Percentiles rank a stretch among this genome's conserved stretches.
These are phyloP conservation scores for Paraconiothyrium brasiliense DNA, from an alignment of 2,329 filamentous ascomycete genomes.

Conservation along the genomic window DNA sequence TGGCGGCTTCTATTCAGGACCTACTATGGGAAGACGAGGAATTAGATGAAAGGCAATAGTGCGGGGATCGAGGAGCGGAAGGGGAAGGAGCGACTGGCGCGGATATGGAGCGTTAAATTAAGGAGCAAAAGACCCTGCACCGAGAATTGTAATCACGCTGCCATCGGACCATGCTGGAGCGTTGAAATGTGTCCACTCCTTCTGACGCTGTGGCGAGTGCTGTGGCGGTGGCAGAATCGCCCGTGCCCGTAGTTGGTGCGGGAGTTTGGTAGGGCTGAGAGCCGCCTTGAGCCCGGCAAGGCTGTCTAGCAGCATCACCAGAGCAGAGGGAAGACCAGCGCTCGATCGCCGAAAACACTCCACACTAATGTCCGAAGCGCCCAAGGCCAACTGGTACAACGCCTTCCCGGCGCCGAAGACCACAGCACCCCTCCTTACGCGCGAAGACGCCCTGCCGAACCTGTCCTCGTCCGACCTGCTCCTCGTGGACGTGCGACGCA, in stretches of 20 bases:
- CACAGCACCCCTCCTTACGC: conserved; percentile 51
- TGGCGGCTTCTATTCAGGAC: conserved; percentile 27
- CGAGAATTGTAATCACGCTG: conserved; percentile 42
- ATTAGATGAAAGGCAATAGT: conserved; percentile 35
- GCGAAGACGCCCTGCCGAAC: conserved; percentile 45
- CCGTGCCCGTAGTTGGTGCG: neutral
- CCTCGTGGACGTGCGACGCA: conserved; percentile 57
- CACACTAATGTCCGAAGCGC: conserved; percentile 11
- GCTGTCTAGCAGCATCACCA: neutral
- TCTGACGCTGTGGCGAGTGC: conserved; percentile 25
- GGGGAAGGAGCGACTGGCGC: conserved; percentile 24
- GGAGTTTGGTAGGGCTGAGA: conserved; percentile 29
- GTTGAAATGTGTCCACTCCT: conserved; percentile 44
- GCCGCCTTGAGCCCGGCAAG: neutral
- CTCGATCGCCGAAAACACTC: neutral
- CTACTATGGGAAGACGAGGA: conserved; percentile 28
- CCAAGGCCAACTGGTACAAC: conserved; percentile 49
- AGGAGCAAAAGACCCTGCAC: conserved; percentile 15
- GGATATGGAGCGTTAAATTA: conserved; percentile 32
- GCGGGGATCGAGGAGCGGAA: conserved; percentile 22
- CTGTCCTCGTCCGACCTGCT: conserved; percentile 51
- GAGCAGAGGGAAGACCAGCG: neutral
- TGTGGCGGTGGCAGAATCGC: conserved; percentile 16
- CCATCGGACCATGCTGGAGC: conserved; percentile 40
- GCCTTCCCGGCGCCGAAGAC: conserved; percentile 52